phyloP scores from a whole-genome alignment of 148 eudicot genomes.

The Pouteria glomerata region DNA sequence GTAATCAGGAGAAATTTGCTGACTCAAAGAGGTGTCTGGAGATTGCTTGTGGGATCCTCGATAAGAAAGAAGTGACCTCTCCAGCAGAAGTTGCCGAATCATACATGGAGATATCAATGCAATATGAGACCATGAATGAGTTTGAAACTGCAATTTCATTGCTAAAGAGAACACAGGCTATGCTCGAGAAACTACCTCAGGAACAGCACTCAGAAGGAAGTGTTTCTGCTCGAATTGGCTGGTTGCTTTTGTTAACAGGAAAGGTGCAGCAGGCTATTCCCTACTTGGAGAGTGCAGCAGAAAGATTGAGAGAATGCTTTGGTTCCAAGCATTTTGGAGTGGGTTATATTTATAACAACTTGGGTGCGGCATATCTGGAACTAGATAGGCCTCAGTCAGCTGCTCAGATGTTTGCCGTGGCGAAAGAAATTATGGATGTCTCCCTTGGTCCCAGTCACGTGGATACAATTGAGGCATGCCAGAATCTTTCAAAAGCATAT shows the following conservation, averaged over 20 bases:
- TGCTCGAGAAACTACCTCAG: slow-evolving; percentile 71
- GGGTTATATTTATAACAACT: slow-evolving; percentile 82
- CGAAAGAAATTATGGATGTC: slow-evolving; percentile 94
- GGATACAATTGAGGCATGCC: slow-evolving; percentile 79
- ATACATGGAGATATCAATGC: slow-evolving; percentile 82
- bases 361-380: slow-evolving; percentile 97
- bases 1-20: slow-evolving; percentile 57
- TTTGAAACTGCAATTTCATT: slow-evolving; percentile 73
- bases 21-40: slow-evolving; percentile 82
- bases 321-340: slow-evolving; percentile 80
- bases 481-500: slow-evolving; percentile 92
- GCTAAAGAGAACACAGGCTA: slow-evolving; percentile 54
- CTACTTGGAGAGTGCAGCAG: slow-evolving; percentile 78
- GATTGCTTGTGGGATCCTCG: slow-evolving; percentile 59
- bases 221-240: slow-evolving; percentile 78
- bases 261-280: slow-evolving; percentile 69
- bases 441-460: slow-evolving; percentile 82
- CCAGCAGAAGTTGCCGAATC: slow-evolving; percentile 71
- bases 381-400: slow-evolving; percentile 90
- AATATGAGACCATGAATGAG: slow-evolving; percentile 83
- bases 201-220: slow-evolving; percentile 82
- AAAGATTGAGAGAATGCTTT: slow-evolving; percentile 76
- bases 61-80: slow-evolving; percentile 50
- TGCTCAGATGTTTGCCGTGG: slow-evolving; percentile 85
- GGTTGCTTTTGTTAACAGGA: slow-evolving; percentile 78